Percentiles rank a stretch among this genome's conserved stretches.
Conservation (phyloP, 192 early-diverging fungal genomes). For the Umbelopsis ramanniana region DNA sequence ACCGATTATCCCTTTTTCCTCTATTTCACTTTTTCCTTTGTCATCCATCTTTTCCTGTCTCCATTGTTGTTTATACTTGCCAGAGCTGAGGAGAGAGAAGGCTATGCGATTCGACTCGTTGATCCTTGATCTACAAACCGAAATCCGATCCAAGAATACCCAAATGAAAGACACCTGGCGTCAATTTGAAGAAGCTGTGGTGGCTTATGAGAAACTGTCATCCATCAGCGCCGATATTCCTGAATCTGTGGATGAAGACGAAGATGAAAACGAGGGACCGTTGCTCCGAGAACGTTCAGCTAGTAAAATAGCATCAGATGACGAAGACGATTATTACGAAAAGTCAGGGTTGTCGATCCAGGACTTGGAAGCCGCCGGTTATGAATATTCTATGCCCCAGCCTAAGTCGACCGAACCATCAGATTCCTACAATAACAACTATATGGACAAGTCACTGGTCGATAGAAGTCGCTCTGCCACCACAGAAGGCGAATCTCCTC, state of each 20-base stretch:
- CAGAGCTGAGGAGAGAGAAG: conserved; percentile 20
- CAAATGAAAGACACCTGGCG: conserved; percentile 18
- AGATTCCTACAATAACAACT: neutral
- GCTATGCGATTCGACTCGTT: conserved; percentile 12
- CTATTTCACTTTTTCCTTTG: neutral
- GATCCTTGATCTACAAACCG: conserved; percentile 7
- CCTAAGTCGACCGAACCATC: neutral
- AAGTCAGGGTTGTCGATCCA: neutral
- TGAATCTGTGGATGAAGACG: conserved; percentile 7
- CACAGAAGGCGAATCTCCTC: neutral
- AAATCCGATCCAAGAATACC: conserved; percentile 9
- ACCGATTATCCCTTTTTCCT: too few species aligned
- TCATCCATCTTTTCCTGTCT: neutral
- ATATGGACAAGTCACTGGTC: neutral
- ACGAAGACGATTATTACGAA: neutral
- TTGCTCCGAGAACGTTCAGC: neutral
- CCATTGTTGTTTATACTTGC: neutral
- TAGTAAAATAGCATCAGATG: neutral
- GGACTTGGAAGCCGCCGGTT: neutral
- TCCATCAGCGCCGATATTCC: conserved; percentile 4
- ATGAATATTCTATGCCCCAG: neutral
- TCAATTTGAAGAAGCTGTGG: conserved; percentile 14
- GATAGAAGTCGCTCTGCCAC: conserved; percentile 5
- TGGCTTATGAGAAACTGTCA: conserved; percentile 8
- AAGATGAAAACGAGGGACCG: neutral